A percentile compares a stretch with the other conserved stretches of the same genome.
Conservation (phyloP, 352 stramenopile genomes). For the Hyaloperonospora brassicae region DNA sequence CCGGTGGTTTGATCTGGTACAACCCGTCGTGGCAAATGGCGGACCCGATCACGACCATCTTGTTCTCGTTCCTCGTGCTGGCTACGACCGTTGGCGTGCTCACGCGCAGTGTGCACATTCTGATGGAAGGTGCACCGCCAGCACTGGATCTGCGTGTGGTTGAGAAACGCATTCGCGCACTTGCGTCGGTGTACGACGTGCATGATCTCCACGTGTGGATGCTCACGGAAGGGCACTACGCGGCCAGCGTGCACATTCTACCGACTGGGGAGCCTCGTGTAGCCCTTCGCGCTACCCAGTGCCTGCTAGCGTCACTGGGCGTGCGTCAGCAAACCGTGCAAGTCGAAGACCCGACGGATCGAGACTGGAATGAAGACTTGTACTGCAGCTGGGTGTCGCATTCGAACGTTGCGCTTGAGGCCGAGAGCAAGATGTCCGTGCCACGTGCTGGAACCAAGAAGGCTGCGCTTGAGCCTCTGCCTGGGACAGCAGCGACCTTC, state of each 20-base stretch:
- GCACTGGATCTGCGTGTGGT: slow-evolving; percentile 42
- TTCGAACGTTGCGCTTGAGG: slow-evolving; percentile 23
- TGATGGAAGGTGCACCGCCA: slow-evolving; percentile 92
- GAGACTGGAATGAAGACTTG: slow-evolving; percentile 56
- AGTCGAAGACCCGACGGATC: slow-evolving; percentile 45
- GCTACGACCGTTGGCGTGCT: slow-evolving; percentile 91
- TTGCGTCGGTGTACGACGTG: slow-evolving; percentile 86
- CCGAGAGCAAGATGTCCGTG: slow-evolving; percentile 67
- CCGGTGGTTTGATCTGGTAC: slow-evolving; percentile 94
- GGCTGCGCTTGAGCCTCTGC: slow-evolving; percentile 23
- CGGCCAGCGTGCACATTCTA: slow-evolving; percentile 89
- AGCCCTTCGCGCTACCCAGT: slow-evolving; percentile 49
- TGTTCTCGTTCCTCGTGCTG: slow-evolving; percentile 94
- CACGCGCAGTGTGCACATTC: slow-evolving; percentile 84
- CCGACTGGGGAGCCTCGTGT: slow-evolving; percentile 44
- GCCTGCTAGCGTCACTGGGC: slow-evolving; percentile 40
- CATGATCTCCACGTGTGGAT: slow-evolving; percentile 98
- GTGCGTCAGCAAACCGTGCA: slow-evolving; percentile 62
- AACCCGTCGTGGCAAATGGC: slow-evolving; percentile 92
- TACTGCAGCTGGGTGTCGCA: slow-evolving; percentile 52
- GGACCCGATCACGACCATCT: slow-evolving; percentile 94
- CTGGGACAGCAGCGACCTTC: slow-evolving; percentile 16
- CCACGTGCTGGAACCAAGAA: slow-evolving; percentile 46
- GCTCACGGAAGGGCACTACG: slow-evolving; percentile 84
- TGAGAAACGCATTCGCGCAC: slow-evolving; percentile 50